Conservation (phyloP, 805 yeast species). For the Candida nonsorbophila region DNA sequence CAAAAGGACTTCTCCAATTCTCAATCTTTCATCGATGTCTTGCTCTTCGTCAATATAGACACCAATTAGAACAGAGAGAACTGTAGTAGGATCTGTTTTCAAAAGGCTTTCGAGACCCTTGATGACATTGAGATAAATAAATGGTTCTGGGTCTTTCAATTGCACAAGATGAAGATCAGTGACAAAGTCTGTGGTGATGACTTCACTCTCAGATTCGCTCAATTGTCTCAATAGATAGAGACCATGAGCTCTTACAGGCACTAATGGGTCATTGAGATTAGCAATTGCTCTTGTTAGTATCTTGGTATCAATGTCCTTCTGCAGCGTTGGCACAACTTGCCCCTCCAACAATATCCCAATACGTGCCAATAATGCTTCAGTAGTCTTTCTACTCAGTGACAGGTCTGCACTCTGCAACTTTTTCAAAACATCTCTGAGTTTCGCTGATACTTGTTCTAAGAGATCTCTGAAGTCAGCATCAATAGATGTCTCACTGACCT, state of each 20-base stretch:
- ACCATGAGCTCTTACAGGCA: conserved; percentile 87
- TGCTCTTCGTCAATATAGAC: conserved; percentile 27
- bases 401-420: conserved; percentile 5
- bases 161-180: conserved; percentile 58
- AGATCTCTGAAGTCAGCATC: conserved; percentile 21
- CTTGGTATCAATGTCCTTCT: conserved; percentile 31
- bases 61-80: conserved; percentile 31
- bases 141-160: conserved; percentile 78
- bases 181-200: conserved; percentile 48
- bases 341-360: conserved; percentile 24
- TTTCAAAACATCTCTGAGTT: conserved; percentile 18
- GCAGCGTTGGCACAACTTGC: no score
- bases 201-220: conserved; percentile 44
- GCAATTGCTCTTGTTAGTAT: conserved; percentile 55
- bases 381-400: conserved; percentile 8
- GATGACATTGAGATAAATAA: conserved; percentile 77
- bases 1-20: conserved; percentile 76
- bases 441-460: conserved; percentile 13
- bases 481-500: conserved; percentile 16
- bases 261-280: conserved; percentile 68
- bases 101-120: conserved; percentile 66
- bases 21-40: conserved; percentile 62
- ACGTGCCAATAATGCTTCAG: conserved; percentile 22
- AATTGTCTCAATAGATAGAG: conserved; percentile 57
- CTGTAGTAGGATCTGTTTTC: conserved; percentile 33